A percentile compares a stretch with the other conserved stretches of the same genome.
Evolutionary conservation across 495 filamentous ascomycete species (phyloP).

Genomic region (Xylaria intraflava): DNA sequence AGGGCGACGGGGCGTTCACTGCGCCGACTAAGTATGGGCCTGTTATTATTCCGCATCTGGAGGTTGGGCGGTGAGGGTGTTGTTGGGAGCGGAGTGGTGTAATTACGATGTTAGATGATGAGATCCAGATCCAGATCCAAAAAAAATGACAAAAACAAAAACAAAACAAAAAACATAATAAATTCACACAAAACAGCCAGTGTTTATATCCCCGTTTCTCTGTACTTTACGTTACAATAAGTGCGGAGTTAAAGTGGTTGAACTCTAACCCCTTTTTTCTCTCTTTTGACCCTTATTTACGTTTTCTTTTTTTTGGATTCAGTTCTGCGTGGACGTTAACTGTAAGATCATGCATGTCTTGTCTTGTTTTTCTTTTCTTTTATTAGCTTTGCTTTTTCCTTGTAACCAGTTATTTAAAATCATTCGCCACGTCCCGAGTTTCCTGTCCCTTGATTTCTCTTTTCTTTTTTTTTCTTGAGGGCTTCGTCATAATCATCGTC

Average conservation of each 20-base stretch:
- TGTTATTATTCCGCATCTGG: slow-evolving; percentile 88
- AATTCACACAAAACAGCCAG: not conserved
- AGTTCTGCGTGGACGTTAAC: too few relatives aligned
- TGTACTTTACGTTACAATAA: too few relatives aligned
- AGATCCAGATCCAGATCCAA: not conserved
- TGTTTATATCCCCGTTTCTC: not conserved
- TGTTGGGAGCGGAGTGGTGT: not conserved
- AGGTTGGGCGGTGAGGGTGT: slow-evolving; percentile 57
- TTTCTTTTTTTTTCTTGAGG: not conserved
- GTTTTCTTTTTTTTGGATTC: too few relatives aligned
- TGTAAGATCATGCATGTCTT: too few relatives aligned
- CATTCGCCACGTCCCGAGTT: not conserved
- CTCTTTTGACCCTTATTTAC: too few relatives aligned
- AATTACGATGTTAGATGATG: not conserved
- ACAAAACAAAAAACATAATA: too few relatives aligned
- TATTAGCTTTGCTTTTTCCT: too few relatives aligned
- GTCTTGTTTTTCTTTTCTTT: too few relatives aligned
- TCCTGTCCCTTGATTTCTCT: not conserved
- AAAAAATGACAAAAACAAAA: not conserved
- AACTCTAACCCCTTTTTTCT: too few relatives aligned
- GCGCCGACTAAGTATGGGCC: slow-evolving; percentile 92
- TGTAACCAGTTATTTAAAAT: not conserved
- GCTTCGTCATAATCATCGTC: too few relatives aligned
- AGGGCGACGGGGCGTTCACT: slow-evolving; percentile 74
- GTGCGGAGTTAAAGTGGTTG: too few relatives aligned